A percentile compares a stretch with the other conserved stretches of the same genome.
Conservation (phyloP, 495 filamentous ascomycete genomes). For the Opeltia flavorubescens region DNA sequence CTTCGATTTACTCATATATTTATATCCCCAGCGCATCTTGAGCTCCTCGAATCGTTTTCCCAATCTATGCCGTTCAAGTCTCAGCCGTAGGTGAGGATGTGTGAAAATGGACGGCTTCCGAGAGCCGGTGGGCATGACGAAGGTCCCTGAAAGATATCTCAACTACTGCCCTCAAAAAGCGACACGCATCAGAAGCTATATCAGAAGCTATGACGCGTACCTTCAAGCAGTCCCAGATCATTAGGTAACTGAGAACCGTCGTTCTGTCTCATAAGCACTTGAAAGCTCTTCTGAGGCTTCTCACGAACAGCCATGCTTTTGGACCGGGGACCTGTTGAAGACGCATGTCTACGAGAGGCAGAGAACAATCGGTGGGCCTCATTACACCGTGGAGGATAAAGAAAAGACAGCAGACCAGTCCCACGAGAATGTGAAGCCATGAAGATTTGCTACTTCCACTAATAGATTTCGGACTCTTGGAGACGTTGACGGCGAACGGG, state of each 20-base stretch:
- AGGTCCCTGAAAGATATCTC: constrained; percentile 31
- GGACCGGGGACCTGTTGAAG: background rate
- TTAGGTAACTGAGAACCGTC: constrained; percentile 22
- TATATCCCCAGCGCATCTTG: constrained; percentile 15
- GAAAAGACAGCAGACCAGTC: constrained; percentile 2
- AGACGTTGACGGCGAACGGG: background rate
- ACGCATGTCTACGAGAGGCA: background rate
- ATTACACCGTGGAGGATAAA: constrained; percentile 2
- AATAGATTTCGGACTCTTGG: background rate
- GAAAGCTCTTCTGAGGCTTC: constrained; percentile 30
- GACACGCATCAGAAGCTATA: too few species aligned
- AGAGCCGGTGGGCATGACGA: constrained; percentile 41
- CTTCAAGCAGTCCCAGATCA: constrained; percentile 40
- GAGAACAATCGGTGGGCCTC: background rate
- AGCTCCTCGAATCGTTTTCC: constrained; percentile 27
- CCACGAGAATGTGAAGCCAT: background rate
- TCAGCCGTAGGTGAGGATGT: constrained; percentile 27
- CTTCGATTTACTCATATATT: constrained; percentile 29
- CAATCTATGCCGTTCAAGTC: constrained; percentile 34
- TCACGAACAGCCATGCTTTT: background rate
- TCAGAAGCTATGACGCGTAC: constrained; percentile 11
- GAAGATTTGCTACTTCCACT: background rate
- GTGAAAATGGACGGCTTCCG: constrained; percentile 42
- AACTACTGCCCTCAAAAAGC: too few species aligned
- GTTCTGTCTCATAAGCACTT: constrained; percentile 19